Percentiles rank a stretch among this genome's conserved stretches.
These are phyloP conservation scores for Nakazawaea molendinolei DNA, from an alignment of 805 yeast genomes.

Conservation along the genomic window DNA sequence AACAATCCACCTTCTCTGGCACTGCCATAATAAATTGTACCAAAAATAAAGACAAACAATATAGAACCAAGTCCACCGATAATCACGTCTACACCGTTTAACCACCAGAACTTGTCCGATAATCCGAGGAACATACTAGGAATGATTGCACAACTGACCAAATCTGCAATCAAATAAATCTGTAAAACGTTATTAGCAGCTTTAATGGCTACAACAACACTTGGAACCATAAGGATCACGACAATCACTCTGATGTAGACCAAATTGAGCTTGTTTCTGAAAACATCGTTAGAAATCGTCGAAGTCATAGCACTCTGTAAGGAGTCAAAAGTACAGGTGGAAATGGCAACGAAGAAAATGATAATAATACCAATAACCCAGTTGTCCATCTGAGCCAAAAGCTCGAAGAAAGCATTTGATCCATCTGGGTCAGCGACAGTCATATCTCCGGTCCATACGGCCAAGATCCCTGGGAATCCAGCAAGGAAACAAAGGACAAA, in stretches of 20 bases:
- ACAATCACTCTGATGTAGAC: conserved; percentile 66
- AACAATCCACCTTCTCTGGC: conserved; percentile 76
- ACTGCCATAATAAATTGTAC: conserved; percentile 66
- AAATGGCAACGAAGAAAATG: conserved; percentile 64
- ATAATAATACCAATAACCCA: conserved; percentile 85
- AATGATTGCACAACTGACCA: conserved; percentile 79
- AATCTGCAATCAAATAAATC: conserved; percentile 85
- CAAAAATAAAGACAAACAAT: conserved; percentile 74
- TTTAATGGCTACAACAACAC: conserved; percentile 74
- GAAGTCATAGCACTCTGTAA: conserved; percentile 86
- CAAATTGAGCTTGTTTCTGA: conserved; percentile 70
- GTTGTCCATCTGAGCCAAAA: conserved; percentile 65
- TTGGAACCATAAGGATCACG: conserved; percentile 75
- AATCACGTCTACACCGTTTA: conserved; percentile 76
- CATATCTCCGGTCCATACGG: conserved; percentile 82
- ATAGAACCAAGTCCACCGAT: conserved; percentile 82
- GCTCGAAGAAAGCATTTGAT: conserved; percentile 62
- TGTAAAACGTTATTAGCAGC: conserved; percentile 79
- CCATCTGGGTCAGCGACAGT: conserved; percentile 49
- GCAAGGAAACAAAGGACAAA: conserved; percentile 60
- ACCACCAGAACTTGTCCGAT: conserved; percentile 55
- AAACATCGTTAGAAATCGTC: conserved; percentile 81
- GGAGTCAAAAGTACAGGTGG: conserved; percentile 87
- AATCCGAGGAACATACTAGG: conserved; percentile 82
- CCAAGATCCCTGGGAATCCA: conserved; percentile 80